These are phyloP conservation scores for Bacterosira constricta DNA, from an alignment of 108 stramenopile genomes.

Conservation along the genomic window DNA sequence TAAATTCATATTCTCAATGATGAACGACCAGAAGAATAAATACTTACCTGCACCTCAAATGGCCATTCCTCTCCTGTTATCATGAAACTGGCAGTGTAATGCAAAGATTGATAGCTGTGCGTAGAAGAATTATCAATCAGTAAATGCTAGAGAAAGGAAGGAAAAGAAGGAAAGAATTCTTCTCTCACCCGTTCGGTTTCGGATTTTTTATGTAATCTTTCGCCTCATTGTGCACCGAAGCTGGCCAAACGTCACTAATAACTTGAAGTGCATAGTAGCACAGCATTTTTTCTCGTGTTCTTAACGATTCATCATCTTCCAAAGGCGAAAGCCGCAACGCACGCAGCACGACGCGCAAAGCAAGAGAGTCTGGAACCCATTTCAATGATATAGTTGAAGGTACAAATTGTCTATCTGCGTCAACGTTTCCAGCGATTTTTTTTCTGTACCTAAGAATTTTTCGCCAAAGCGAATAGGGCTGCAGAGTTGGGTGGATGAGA, in stretches of 20 bases:
- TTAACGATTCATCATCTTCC: slow-evolving; percentile 52
- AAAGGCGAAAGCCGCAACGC: slow-evolving; percentile 37
- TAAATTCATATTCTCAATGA: too few species aligned
- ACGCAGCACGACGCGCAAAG: slow-evolving; percentile 69
- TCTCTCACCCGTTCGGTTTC: slow-evolving; percentile 78
- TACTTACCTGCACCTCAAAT: slow-evolving; percentile 80
- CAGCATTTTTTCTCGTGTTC: slow-evolving; percentile 63
- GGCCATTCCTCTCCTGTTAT: slow-evolving; percentile 62
- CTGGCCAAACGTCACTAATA: slow-evolving; percentile 64
- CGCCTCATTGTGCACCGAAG: slow-evolving; percentile 41
- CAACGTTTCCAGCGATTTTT: slow-evolving; percentile 33
- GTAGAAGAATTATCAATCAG: background rate
- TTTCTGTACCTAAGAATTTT: slow-evolving; percentile 76
- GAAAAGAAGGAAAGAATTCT: background rate
- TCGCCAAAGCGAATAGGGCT: slow-evolving; percentile 66
- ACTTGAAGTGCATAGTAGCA: slow-evolving; percentile 75
- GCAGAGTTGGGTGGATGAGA: background rate
- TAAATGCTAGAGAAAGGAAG: background rate
- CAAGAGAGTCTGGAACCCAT: slow-evolving; percentile 71
- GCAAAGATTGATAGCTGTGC: slow-evolving; percentile 79
- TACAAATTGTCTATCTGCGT: background rate
- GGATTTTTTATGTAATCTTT: slow-evolving; percentile 90
- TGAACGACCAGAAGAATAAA: background rate
- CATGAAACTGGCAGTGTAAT: slow-evolving; percentile 75
- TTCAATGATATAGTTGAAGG: slow-evolving; percentile 22